Evolutionary conservation across 129 eudicot genomes (phyloP).

Genomic region (Oenanthe sinensis): DNA sequence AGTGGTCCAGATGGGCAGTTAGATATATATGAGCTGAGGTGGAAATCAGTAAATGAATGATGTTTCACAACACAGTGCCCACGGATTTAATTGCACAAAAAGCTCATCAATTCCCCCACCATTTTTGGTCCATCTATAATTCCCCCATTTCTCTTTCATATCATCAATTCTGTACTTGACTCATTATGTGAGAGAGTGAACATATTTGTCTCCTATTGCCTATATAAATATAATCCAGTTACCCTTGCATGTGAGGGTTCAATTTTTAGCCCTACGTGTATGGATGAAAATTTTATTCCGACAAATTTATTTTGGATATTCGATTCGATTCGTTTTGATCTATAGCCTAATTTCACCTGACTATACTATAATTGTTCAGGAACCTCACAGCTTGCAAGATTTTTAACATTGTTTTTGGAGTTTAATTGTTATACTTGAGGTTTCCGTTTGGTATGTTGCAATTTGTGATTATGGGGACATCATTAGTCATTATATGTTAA

Average conservation of each 20-base stretch:
- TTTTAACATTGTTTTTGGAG: too few species aligned
- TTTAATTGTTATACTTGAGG: too few species aligned
- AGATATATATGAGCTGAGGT: background rate
- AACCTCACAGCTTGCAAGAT: too few species aligned
- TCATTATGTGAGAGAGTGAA: background rate
- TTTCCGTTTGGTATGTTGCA: too few species aligned
- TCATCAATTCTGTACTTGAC: background rate
- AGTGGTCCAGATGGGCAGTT: background rate
- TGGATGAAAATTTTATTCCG: background rate
- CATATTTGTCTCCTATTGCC: background rate
- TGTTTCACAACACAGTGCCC: slow-evolving; percentile 9
- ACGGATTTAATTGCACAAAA: slow-evolving; percentile 13
- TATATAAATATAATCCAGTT: background rate
- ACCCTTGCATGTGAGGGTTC: background rate
- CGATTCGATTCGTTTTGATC: background rate
- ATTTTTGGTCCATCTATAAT: background rate
- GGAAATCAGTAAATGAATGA: background rate
- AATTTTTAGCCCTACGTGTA: background rate
- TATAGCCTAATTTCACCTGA: too few species aligned
- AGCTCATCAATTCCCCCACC: background rate
- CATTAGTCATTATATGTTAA: too few species aligned
- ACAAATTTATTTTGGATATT: background rate
- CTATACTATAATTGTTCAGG: too few species aligned
- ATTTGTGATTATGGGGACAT: too few species aligned
- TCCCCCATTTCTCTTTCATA: background rate